phyloP scores from a whole-genome alignment of 306 rosid genomes.

The Cicer yamashitae region DNA sequence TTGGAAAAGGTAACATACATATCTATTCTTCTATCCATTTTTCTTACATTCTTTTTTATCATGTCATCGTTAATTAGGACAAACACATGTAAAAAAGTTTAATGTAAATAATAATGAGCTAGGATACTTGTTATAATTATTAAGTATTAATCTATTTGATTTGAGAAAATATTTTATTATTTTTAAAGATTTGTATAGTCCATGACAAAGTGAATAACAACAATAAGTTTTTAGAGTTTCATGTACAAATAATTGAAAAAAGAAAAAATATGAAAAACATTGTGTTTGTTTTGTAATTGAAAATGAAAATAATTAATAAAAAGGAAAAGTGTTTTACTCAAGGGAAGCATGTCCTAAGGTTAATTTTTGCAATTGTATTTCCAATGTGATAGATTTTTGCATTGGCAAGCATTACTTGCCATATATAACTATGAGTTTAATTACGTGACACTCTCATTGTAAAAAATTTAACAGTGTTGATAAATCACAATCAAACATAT shows the following conservation, averaged over 20 bases:
- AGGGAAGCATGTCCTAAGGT: background rate
- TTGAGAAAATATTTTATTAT: background rate
- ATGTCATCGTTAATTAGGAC: background rate
- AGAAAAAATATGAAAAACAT: background rate
- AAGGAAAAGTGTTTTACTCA: background rate
- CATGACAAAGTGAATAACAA: background rate
- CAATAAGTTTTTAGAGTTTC: background rate
- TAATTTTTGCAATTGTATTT: background rate
- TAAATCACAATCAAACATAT: too few species aligned
- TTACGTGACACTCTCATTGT: too few species aligned
- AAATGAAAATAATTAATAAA: background rate
- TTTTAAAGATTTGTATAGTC: too few species aligned
- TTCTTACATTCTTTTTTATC: background rate
- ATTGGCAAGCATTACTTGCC: background rate
- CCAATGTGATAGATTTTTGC: background rate
- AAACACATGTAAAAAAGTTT: too few species aligned
- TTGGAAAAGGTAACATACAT: slow-evolving; percentile 45
- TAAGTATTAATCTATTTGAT: background rate
- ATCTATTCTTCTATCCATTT: background rate
- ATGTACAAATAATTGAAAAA: background rate
- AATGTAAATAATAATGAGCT: background rate
- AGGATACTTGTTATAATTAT: background rate
- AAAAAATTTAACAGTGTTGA: too few species aligned
- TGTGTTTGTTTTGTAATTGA: background rate
- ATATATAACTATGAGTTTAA: background rate